Evolutionary conservation across 768 basidiomycete genomes (phyloP), one percentile per base, ranked within the genome.

Genomic region (Xerocomus brunneocitrinus): DNA sequence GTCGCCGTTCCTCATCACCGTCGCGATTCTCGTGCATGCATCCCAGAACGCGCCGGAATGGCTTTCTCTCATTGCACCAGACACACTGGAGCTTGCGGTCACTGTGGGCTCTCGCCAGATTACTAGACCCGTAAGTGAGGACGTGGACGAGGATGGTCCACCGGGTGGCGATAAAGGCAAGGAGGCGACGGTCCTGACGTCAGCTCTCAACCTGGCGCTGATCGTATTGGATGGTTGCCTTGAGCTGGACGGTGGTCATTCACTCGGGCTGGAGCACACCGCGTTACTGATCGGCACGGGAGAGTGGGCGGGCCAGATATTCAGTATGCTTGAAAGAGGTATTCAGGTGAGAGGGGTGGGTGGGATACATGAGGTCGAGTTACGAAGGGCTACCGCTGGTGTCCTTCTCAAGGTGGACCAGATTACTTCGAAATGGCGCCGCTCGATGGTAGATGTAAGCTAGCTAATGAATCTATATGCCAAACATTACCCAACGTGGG

Each of bases 351-450:
- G 78, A 56, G 83, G 86, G 2, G 79, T 81, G 4, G 87, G 90
- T 43, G 88, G 91, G 19, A 61, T 76, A 46, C 76, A 84, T 56
- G 83, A 85, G 63, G 66, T 77, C 2, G 80, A 80, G 57, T 64
- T 92, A 32, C 79, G 78, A 50, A 80, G 84, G 50, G 84, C 83
- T 1, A 83, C 86, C 2, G 91, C 91, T 1, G 91, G 90, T 0
- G 86, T 94, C 1, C 66, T 95, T 41, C 69, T 97, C 50, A 91
- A 89, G 65, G 79, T 91, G 5, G 87, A 92, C 48, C 83, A 85
- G 57, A 70, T 91, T 16, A 77, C 79, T 4, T 80, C 80, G 39
- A 81, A 73, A 63, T 90, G 87, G 87, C 74, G 80, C 36, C 76
- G 82, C 44, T 79, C 82, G 0, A 84, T 90, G 79, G 70, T 84